Conservation (phyloP, 2,329 filamentous ascomycete genomes). For the Metarhizium sp. region DNA sequence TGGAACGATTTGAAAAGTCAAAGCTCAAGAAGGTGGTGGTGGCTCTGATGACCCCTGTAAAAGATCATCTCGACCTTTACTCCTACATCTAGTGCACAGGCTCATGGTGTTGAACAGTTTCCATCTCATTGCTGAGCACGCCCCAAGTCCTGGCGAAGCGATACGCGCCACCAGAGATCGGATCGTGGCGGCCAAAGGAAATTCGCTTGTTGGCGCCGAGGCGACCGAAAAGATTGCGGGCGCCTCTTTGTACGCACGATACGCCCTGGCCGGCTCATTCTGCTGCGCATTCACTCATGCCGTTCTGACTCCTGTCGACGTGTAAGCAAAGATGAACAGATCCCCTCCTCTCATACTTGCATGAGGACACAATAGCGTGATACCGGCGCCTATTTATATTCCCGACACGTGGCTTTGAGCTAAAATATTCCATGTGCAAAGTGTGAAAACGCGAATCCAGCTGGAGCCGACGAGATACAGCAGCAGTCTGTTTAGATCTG, state of each 20-base stretch:
- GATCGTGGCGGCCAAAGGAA: too few species aligned
- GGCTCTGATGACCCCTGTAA: too few species aligned
- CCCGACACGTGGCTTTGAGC: not conserved
- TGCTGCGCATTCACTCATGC: constrained; percentile 98
- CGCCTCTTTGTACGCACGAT: constrained; percentile 79
- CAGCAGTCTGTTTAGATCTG: constrained; percentile 75
- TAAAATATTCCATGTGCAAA: constrained; percentile 24
- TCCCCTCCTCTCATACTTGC: too few species aligned
- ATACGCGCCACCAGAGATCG: too few species aligned
- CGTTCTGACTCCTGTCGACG: constrained; percentile 94
- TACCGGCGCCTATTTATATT: not conserved
- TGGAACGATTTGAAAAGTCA: too few species aligned
- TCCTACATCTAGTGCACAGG: too few species aligned
- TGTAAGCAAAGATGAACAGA: constrained; percentile 56
- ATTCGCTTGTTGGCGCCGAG: not conserved
- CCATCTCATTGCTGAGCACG: too few species aligned
- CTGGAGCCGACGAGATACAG: constrained; percentile 86
- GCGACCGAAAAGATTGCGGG: constrained; percentile 24
- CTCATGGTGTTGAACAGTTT: too few species aligned
- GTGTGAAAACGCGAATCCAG: constrained; percentile 93
- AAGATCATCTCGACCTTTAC: too few species aligned
- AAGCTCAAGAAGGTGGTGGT: too few species aligned
- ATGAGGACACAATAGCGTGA: not conserved
- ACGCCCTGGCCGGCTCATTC: constrained; percentile 93
- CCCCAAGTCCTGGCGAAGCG: too few species aligned